These are phyloP conservation scores for Lecanoromycetidae sp. DNA, from an alignment of 2,329 filamentous ascomycete genomes.

Conservation along the genomic window DNA sequence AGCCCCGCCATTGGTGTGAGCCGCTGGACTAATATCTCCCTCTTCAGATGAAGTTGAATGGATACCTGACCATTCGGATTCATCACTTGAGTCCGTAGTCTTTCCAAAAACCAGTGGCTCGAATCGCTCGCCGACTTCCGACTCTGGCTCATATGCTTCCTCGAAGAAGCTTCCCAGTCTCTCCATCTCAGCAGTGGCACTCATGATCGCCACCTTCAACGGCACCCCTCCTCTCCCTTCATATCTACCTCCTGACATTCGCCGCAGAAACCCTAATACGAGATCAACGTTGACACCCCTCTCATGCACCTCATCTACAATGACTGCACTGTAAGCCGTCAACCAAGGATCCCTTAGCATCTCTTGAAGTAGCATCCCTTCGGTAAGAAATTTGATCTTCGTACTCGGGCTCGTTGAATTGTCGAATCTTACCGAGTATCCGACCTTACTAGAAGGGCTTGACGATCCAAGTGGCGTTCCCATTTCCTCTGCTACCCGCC, in stretches of 20 bases:
- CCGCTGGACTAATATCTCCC: conserved; percentile 1
- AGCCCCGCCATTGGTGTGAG: neutral
- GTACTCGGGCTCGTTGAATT: conserved; percentile 71
- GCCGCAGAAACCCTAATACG: conserved; percentile 74
- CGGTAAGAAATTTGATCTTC: conserved; percentile 84
- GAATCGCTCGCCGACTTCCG: neutral
- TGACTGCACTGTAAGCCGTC: conserved; percentile 72
- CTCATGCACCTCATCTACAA: conserved; percentile 97
- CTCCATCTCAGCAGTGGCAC: conserved; percentile 83
- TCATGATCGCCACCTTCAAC: conserved; percentile 90
- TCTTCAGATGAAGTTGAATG: conserved; percentile 17
- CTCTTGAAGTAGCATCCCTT: conserved; percentile 92
- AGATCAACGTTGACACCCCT: conserved; percentile 89
- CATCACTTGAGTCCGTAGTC: neutral
- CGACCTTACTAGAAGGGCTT: conserved; percentile 54
- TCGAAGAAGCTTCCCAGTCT: conserved; percentile 64
- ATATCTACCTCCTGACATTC: conserved; percentile 49
- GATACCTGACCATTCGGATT: conserved; percentile 22
- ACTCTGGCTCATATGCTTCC: conserved; percentile 20
- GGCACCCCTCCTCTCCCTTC: conserved; percentile 57
- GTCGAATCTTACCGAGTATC: conserved; percentile 92
- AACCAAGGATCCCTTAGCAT: conserved; percentile 75
- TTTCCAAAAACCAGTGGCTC: neutral
- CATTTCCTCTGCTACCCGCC: conserved; percentile 77
- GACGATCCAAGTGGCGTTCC: conserved; percentile 49